phyloP scores from a whole-genome alignment of 768 basidiomycete species.

The Daedaleopsis nitida region DNA sequence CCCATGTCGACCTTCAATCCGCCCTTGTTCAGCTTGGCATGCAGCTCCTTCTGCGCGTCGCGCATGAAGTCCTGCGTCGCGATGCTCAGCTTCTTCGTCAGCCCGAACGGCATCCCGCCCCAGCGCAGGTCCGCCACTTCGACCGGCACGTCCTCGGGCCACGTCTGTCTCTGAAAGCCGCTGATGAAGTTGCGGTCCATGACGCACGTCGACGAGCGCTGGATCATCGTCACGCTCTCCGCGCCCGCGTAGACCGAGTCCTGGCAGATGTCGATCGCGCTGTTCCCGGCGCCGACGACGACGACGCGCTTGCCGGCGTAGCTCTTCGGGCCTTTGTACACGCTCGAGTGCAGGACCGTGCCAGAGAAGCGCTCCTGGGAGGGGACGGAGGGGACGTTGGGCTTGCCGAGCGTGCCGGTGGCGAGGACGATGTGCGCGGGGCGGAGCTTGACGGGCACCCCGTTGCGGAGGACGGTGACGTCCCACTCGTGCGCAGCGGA shows the following conservation, averaged over 20 bases:
- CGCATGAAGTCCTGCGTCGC: constrained; percentile 23
- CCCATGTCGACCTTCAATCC: constrained; percentile 42
- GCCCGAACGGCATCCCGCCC: constrained; percentile 25
- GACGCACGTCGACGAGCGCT: constrained; percentile 43
- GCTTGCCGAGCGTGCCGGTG: constrained; percentile 38
- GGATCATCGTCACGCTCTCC: constrained; percentile 42
- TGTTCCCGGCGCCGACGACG: constrained; percentile 46
- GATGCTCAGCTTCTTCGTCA: constrained; percentile 26
- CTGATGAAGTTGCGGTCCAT: constrained; percentile 15
- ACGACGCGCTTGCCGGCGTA: constrained; percentile 40
- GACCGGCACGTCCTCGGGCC: constrained; percentile 20
- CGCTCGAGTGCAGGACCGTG: constrained; percentile 33
- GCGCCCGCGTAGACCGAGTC: constrained; percentile 38
- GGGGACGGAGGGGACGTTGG: constrained; percentile 34
- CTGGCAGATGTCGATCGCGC: constrained; percentile 42
- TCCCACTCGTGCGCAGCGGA: constrained; percentile 35
- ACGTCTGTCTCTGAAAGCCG: constrained; percentile 1
- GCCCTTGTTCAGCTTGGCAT: constrained; percentile 36
- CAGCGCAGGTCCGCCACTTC: constrained; percentile 29
- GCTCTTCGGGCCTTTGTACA: constrained; percentile 30
- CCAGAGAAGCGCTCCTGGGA: constrained; percentile 35
- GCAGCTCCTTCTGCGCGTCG: constrained; percentile 36
- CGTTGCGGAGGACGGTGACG: constrained; percentile 35
- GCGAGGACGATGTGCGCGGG: constrained; percentile 45
- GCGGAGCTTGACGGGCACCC: constrained; percentile 31